Evolutionary conservation across 768 basidiomycete species (phyloP).

Genomic region (Trametes cinnabarina): DNA sequence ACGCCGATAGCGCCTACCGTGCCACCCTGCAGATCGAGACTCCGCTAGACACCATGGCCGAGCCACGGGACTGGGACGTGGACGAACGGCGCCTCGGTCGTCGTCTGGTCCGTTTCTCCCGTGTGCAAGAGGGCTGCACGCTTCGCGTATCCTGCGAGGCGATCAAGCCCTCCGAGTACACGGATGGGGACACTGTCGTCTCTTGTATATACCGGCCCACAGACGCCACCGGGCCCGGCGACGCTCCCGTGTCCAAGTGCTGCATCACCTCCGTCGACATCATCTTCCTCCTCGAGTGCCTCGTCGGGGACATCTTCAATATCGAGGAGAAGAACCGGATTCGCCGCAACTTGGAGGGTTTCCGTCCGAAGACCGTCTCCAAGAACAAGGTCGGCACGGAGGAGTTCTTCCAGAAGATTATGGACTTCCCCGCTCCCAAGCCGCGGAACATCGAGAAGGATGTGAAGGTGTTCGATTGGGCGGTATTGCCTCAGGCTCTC

Average conservation of each 20-base stretch:
- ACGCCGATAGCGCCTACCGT: conserved; percentile 41
- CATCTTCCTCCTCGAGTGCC: conserved; percentile 86
- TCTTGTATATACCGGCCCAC: conserved; percentile 92
- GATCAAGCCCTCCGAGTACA: conserved; percentile 71
- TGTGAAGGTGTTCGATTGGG: conserved; percentile 84
- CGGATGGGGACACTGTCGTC: conserved; percentile 75
- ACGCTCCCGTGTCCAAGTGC: conserved; percentile 36
- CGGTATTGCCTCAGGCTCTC: conserved; percentile 62
- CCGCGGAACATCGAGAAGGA: conserved; percentile 98
- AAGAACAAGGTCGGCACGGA: conserved; percentile 80
- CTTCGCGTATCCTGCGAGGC: conserved; percentile 79
- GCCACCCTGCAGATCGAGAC: conserved; percentile 56
- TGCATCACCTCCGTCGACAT: conserved; percentile 96
- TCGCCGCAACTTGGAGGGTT: conserved; percentile 89
- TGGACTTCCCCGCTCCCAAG: conserved; percentile 93
- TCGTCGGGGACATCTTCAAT: conserved; percentile 72
- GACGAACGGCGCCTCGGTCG: conserved; percentile 70
- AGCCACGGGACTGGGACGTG: conserved; percentile 47
- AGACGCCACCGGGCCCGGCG: conserved; percentile 40
- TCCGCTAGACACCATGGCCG: conserved; percentile 53
- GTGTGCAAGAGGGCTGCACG: conserved; percentile 70
- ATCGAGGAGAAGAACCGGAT: conserved; percentile 98
- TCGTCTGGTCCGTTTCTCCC: conserved; percentile 83
- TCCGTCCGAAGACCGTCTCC: conserved; percentile 85
- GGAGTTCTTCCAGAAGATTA: conserved; percentile 92